A percentile compares a stretch with the other conserved stretches of the same genome.
Conservation (phyloP, 176 grass and related monocot genomes). For the Dactylis glomerata region DNA sequence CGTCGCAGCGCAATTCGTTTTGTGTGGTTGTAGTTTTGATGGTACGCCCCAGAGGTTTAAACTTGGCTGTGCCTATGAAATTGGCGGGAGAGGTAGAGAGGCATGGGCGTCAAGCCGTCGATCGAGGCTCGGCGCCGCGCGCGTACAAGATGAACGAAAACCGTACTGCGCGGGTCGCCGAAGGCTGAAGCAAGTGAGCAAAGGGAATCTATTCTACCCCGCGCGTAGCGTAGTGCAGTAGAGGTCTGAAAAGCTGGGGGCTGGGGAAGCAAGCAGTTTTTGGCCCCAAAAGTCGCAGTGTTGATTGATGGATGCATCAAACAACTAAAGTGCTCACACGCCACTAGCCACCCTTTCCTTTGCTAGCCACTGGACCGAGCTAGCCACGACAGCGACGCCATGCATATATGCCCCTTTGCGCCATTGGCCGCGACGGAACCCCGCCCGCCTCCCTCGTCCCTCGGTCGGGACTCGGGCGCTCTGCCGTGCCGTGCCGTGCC, state of each 20-base stretch:
- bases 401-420: background rate
- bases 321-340: slow-evolving; percentile 19
- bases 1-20: no score
- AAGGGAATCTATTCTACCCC: slow-evolving; percentile 42
- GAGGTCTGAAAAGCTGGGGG: slow-evolving; percentile 11
- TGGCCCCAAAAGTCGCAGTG: slow-evolving; percentile 34
- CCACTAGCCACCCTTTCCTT: background rate
- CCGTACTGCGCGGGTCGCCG: background rate
- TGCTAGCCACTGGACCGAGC: background rate
- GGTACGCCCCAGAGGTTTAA: no score
- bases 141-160: background rate
- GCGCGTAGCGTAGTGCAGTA: background rate
- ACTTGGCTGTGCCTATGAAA: no score
- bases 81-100: no score
- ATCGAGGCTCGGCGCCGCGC: background rate
- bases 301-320: slow-evolving; percentile 40
- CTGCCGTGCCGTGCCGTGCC: background rate
- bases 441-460: background rate
- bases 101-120: background rate
- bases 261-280: slow-evolving; percentile 32
- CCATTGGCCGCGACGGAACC: background rate
- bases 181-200: background rate
- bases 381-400: background rate
- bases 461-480: background rate
- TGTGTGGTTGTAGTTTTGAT: no score